Conservation (phyloP, 805 yeast species). For the Starmerella scarabaei region DNA sequence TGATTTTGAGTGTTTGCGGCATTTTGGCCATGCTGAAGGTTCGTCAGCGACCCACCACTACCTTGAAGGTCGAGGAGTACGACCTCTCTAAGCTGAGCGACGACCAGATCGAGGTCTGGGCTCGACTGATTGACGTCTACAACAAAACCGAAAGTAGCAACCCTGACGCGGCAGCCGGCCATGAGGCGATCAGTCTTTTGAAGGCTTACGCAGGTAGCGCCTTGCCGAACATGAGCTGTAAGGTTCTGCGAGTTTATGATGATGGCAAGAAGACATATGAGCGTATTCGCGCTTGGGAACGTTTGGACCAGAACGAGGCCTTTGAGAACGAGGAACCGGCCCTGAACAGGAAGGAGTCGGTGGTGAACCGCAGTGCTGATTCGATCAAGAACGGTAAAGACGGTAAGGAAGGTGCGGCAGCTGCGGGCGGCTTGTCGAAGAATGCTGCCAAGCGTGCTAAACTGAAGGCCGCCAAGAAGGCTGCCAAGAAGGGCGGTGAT, state of each 20-base stretch:
- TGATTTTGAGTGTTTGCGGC: constrained; percentile 19
- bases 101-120: constrained; percentile 25
- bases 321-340: constrained; percentile 14
- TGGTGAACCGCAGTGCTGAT: constrained; percentile 13
- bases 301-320: constrained; percentile 23
- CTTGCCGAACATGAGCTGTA: constrained; percentile 23
- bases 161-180: constrained; percentile 28
- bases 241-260: constrained; percentile 26
- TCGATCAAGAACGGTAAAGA: constrained; percentile 1
- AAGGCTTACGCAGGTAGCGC: constrained; percentile 24
- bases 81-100: constrained; percentile 21
- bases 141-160: constrained; percentile 17
- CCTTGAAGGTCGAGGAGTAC: constrained; percentile 24
- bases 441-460: constrained; percentile 24
- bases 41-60: constrained; percentile 22
- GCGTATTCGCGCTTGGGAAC: constrained; percentile 25
- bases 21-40: constrained; percentile 19
- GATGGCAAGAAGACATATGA: constrained; percentile 22
- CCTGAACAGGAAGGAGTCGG: constrained; percentile 13
- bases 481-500: constrained; percentile 17
- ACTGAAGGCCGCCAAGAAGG: constrained; percentile 23
- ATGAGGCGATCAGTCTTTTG: constrained; percentile 26
- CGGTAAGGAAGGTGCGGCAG: not conserved
- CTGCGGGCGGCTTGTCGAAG: constrained; percentile 20
- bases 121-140: constrained; percentile 25